Percentiles rank a stretch among this genome's conserved stretches.
Conservation (phyloP, 176 grass and related monocot species). For the Thalia dealbata region DNA sequence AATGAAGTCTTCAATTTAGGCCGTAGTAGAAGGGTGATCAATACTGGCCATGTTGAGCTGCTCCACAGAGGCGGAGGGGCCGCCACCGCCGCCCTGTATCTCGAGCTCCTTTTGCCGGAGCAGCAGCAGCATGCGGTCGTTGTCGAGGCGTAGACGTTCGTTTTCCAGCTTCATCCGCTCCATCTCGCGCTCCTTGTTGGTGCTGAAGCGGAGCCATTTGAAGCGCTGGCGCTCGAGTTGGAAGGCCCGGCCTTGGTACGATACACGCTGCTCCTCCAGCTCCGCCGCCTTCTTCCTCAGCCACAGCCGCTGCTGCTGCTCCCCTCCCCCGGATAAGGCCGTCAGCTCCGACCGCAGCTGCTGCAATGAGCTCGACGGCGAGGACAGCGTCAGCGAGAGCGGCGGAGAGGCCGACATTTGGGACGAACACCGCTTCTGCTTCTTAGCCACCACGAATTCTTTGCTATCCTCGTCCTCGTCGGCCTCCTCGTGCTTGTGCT, state of each 20-base stretch:
- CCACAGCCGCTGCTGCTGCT: constrained; percentile 39
- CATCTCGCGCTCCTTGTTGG: constrained; percentile 67
- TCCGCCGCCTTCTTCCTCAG: constrained; percentile 42
- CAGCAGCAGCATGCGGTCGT: constrained; percentile 57
- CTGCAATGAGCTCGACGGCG: constrained; percentile 32
- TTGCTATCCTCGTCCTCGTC: constrained; percentile 23
- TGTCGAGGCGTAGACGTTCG: constrained; percentile 42
- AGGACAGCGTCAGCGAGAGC: constrained; percentile 32
- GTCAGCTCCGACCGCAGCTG: constrained; percentile 50
- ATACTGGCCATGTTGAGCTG: constrained; percentile 6
- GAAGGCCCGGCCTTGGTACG: constrained; percentile 31
- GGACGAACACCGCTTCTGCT: background rate
- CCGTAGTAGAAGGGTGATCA: background rate
- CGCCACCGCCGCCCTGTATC: constrained; percentile 23
- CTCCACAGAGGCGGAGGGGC: constrained; percentile 3
- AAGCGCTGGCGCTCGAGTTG: constrained; percentile 50
- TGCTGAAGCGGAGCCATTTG: constrained; percentile 70
- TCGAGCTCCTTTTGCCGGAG: constrained; percentile 72
- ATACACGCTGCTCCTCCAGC: constrained; percentile 55
- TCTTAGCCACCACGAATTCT: constrained; percentile 7
- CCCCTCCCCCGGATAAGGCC: constrained; percentile 13
- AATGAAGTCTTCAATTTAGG: background rate
- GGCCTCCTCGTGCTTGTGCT: constrained; percentile 7
- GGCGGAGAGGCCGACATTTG: constrained; percentile 11
- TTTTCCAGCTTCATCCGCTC: constrained; percentile 51